phyloP scores from a whole-genome alignment of 495 filamentous ascomycete genomes.

The Aspergillus campestris region DNA sequence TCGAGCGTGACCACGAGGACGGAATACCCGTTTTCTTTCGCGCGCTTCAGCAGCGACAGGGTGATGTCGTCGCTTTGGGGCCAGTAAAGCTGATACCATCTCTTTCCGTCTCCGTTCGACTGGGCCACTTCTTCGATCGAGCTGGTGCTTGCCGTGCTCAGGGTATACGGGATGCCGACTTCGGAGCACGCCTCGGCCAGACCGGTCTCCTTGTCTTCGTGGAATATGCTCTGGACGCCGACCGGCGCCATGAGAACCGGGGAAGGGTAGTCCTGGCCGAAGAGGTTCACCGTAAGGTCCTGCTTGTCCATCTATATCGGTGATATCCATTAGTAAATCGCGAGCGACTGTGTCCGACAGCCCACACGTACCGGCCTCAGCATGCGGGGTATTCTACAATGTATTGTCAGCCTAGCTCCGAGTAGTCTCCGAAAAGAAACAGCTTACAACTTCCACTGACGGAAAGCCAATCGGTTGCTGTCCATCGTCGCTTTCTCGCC shows the following conservation, averaged over 20 bases:
- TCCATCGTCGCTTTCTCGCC: constrained; percentile 59
- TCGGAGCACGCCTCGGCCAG: constrained; percentile 45
- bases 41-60: constrained; percentile 50
- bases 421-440: not conserved
- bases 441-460: constrained; percentile 53
- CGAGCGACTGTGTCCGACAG: not conserved
- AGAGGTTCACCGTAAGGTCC: constrained; percentile 47
- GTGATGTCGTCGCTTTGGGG: constrained; percentile 52
- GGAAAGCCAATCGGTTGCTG: constrained; percentile 55
- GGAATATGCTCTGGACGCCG: constrained; percentile 51
- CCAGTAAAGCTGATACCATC: constrained; percentile 67
- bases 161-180: constrained; percentile 45
- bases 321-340: not conserved
- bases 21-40: constrained; percentile 42
- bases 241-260: constrained; percentile 53
- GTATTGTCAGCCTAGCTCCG: not conserved
- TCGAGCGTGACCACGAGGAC: constrained; percentile 39
- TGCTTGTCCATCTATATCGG: constrained; percentile 30
- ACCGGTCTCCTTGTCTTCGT: constrained; percentile 45
- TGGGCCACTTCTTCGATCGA: constrained; percentile 48
- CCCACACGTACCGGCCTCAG: constrained; percentile 23
- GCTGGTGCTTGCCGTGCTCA: constrained; percentile 48
- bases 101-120: constrained; percentile 31
- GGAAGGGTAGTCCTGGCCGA: constrained; percentile 43
- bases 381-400: constrained; percentile 32